phyloP scores from a whole-genome alignment of 495 filamentous ascomycete species.

The Xylaria palmicola region DNA sequence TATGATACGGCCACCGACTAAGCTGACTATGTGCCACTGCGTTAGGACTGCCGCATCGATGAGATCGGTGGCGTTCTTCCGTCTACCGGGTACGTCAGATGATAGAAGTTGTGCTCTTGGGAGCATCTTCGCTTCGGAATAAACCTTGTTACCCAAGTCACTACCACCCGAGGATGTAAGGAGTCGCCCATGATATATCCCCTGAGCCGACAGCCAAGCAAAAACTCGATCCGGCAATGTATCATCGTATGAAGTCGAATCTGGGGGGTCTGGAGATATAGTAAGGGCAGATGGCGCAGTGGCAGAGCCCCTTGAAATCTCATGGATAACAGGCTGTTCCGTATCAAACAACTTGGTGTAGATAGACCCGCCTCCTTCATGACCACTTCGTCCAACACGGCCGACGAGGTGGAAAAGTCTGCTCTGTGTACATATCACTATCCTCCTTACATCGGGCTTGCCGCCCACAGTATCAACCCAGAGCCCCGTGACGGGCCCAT shows the following conservation, averaged over 20 bases:
- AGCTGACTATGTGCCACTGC: constrained; percentile 87
- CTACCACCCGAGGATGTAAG: constrained; percentile 46
- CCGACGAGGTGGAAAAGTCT: constrained; percentile 78
- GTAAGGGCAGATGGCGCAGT: constrained; percentile 62
- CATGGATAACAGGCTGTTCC: constrained; percentile 73
- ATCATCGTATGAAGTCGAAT: constrained; percentile 40
- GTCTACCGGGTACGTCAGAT: constrained; percentile 61
- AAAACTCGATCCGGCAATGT: constrained; percentile 64
- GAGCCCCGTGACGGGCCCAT: constrained; percentile 76
- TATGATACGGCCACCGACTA: constrained; percentile 78
- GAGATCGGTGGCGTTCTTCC: constrained; percentile 62
- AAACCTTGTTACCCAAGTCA: constrained; percentile 64
- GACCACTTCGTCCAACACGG: constrained; percentile 65
- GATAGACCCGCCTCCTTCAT: constrained; percentile 77
- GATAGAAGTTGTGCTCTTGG: constrained; percentile 67
- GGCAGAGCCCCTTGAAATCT: constrained; percentile 56
- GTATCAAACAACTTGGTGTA: constrained; percentile 85
- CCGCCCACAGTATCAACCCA: constrained; percentile 72
- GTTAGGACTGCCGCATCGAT: constrained; percentile 81
- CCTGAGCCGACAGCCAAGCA: constrained; percentile 86
- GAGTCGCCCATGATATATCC: constrained; percentile 83
- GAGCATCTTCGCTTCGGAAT: constrained; percentile 71
- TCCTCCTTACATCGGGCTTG: constrained; percentile 66
- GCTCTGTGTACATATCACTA: constrained; percentile 74
- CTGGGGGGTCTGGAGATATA: constrained; percentile 70